phyloP scores from a whole-genome alignment of 805 yeast species.

The Hanseniaspora clermontiae region DNA sequence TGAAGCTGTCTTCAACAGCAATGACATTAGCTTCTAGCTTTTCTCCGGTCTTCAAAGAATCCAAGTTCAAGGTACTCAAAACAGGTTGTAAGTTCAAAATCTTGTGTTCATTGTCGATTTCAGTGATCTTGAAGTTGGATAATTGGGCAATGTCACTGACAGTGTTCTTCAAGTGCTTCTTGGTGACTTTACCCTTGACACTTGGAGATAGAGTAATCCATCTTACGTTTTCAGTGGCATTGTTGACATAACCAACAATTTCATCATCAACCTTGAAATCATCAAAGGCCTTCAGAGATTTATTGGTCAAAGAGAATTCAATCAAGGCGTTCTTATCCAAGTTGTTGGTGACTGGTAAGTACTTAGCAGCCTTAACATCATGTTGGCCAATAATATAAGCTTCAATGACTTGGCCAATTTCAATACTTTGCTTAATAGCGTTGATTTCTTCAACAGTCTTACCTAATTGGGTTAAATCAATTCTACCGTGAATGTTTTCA shows the following conservation, averaged over 20 bases:
- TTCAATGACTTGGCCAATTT: constrained; percentile 43
- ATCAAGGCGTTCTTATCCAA: constrained; percentile 43
- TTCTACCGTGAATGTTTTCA: constrained; percentile 65
- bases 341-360: constrained; percentile 51
- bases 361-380: constrained; percentile 55
- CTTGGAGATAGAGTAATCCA: constrained; percentile 63
- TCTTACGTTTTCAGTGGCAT: constrained; percentile 43
- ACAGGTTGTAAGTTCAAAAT: background rate
- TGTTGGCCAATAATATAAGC: constrained; percentile 67
- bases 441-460: constrained; percentile 41
- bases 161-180: background rate
- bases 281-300: constrained; percentile 26
- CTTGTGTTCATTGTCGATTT: constrained; percentile 1
- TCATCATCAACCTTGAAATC: constrained; percentile 38
- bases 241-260: constrained; percentile 52
- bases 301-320: constrained; percentile 46
- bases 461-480: constrained; percentile 63
- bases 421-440: constrained; percentile 45
- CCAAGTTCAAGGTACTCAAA: background rate
- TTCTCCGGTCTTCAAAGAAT: constrained; percentile 45
- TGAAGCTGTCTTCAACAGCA: constrained; percentile 45
- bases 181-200: constrained; percentile 45
- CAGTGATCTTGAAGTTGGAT: background rate
- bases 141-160: constrained; percentile 1
- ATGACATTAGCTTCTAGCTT: constrained; percentile 50